A percentile compares a stretch with the other conserved stretches of the same genome.
These are phyloP conservation scores for Lachnellula suecica DNA, from an alignment of 2,329 filamentous ascomycete genomes.

Conservation along the genomic window DNA sequence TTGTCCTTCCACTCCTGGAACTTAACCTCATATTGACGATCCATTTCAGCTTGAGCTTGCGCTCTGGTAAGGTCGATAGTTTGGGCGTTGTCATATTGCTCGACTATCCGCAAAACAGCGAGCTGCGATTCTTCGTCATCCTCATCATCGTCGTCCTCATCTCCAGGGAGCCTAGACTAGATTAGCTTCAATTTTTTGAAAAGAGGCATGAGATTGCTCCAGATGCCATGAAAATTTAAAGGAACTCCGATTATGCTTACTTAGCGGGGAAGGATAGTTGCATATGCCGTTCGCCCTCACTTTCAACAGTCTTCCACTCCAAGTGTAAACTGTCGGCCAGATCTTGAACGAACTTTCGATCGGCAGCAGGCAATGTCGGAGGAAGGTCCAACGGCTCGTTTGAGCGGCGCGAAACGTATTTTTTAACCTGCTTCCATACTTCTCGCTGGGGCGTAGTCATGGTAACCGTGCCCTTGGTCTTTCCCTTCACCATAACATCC, in stretches of 20 bases:
- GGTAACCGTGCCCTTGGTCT: slow-evolving; percentile 65
- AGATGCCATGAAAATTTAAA: too few species aligned
- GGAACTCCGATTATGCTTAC: too few species aligned
- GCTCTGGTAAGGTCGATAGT: slow-evolving; percentile 78
- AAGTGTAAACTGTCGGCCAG: slow-evolving; percentile 69
- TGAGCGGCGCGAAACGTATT: slow-evolving; percentile 72
- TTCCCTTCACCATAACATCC: slow-evolving; percentile 62
- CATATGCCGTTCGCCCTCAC: slow-evolving; percentile 66
- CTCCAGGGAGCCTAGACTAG: slow-evolving; percentile 45
- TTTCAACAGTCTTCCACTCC: slow-evolving; percentile 62
- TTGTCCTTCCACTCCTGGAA: slow-evolving; percentile 92
- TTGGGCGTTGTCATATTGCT: slow-evolving; percentile 86
- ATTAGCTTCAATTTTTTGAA: too few species aligned
- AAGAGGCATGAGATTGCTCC: too few species aligned
- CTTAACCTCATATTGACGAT: slow-evolving; percentile 85
- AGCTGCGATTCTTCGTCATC: slow-evolving; percentile 83
- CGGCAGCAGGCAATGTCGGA: slow-evolving; percentile 70
- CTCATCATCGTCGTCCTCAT: slow-evolving; percentile 64
- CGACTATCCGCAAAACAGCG: slow-evolving; percentile 82
- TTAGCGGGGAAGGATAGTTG: slow-evolving; percentile 57
- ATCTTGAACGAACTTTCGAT: slow-evolving; percentile 91
- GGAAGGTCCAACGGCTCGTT: slow-evolving; percentile 71
- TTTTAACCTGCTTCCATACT: slow-evolving; percentile 79
- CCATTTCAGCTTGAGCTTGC: slow-evolving; percentile 75
- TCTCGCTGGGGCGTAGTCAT: slow-evolving; percentile 80